Percentiles rank a stretch among this genome's conserved stretches.
Conservation (phyloP, 345 rosid species). For the Chamaenerion angustifolium region DNA sequence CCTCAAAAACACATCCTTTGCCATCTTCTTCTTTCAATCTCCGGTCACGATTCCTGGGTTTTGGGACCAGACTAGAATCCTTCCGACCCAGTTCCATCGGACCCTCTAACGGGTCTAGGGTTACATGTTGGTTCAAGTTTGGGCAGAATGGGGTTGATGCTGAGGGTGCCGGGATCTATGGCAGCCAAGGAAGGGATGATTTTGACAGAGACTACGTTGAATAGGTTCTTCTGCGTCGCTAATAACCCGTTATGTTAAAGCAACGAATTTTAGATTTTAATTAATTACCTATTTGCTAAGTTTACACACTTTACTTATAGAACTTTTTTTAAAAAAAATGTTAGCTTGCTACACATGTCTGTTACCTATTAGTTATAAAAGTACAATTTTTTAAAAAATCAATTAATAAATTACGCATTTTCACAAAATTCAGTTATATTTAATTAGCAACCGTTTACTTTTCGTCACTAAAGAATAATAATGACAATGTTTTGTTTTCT, state of each 20-base stretch:
- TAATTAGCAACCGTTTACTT: no score
- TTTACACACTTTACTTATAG: no score
- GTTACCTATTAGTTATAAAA: no score
- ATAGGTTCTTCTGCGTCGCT: conserved; percentile 35
- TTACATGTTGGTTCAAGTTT: conserved; percentile 74
- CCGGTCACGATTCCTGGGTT: conserved; percentile 45
- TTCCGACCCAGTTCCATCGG: conserved; percentile 32
- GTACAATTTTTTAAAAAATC: no score
- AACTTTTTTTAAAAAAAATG: no score
- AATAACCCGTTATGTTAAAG: no score
- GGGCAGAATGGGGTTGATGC: conserved; percentile 91
- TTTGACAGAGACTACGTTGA: conserved; percentile 96
- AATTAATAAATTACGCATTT: no score
- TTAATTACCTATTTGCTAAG: no score
- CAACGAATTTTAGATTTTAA: not conserved
- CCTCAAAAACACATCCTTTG: conserved; percentile 11
- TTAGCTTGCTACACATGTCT: no score
- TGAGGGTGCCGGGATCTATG: conserved; percentile 89
- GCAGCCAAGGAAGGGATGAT: conserved; percentile 79
- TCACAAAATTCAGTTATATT: no score
- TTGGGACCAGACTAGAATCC: conserved; percentile 14
- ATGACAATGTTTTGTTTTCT: not conserved
- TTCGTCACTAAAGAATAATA: not conserved
- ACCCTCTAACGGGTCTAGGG: conserved; percentile 47
- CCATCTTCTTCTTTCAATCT: conserved; percentile 12